A percentile compares a stretch with the other conserved stretches of the same genome.
phyloP scores from a whole-genome alignment of 1,139 yeast genomes.

The Zygoascus meyerae region DNA sequence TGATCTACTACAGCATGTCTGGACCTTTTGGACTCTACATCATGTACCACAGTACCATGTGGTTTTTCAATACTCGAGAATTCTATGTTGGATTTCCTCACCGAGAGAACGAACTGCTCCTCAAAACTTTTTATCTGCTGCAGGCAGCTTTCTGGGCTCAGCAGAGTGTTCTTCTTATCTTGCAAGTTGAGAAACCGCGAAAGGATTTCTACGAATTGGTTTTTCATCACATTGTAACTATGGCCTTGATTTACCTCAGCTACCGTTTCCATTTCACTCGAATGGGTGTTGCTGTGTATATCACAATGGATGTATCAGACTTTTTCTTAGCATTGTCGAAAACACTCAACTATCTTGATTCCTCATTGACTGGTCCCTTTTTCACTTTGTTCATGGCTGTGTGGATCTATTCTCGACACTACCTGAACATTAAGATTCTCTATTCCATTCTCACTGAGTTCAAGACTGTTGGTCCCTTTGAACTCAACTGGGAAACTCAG shows the following conservation, averaged over 20 bases:
- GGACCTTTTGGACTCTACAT: slow-evolving; percentile 89
- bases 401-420: slow-evolving; percentile 91
- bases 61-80: slow-evolving; percentile 82
- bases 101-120: slow-evolving; percentile 58
- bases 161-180: slow-evolving; percentile 72
- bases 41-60: slow-evolving; percentile 74
- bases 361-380: slow-evolving; percentile 56
- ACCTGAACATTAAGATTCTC: slow-evolving; percentile 67
- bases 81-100: slow-evolving; percentile 84
- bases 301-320: slow-evolving; percentile 95
- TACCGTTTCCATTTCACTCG: slow-evolving; percentile 94
- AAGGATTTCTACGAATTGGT: slow-evolving; percentile 88
- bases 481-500: slow-evolving; percentile 81
- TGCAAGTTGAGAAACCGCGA: slow-evolving; percentile 91
- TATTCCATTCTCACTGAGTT: slow-evolving; percentile 89
- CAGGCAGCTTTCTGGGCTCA: slow-evolving; percentile 99
- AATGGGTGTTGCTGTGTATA: slow-evolving; percentile 86
- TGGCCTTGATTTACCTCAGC: slow-evolving; percentile 81
- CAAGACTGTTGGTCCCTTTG: slow-evolving; percentile 73
- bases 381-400: slow-evolving; percentile 59
- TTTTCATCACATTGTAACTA: slow-evolving; percentile 88
- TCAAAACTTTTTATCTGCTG: slow-evolving; percentile 77
- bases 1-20: slow-evolving; percentile 70
- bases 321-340: slow-evolving; percentile 81
- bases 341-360: slow-evolving; percentile 74